phyloP scores from a whole-genome alignment of 1,284 basidiomycete genomes.

The Papiliotrema fonsecae region DNA sequence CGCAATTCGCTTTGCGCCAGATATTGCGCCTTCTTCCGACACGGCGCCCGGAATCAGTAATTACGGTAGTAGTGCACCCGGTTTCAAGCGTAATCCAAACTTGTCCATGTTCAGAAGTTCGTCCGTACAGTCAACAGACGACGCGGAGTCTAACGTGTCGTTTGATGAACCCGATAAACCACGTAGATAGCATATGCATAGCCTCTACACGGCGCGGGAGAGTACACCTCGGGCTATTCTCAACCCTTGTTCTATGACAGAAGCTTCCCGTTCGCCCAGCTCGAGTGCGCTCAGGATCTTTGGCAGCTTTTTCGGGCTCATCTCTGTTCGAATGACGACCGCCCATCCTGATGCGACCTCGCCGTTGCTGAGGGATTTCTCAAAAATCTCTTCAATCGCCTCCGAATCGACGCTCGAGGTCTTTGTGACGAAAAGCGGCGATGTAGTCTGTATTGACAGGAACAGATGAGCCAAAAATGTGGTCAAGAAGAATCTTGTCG shows the following conservation, averaged over 20 bases:
- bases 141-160: constrained; percentile 14
- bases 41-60: constrained; percentile 36
- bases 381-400: constrained; percentile 41
- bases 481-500: constrained; percentile 62
- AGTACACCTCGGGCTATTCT: constrained; percentile 64
- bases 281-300: constrained; percentile 18
- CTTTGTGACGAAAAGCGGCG: constrained; percentile 53
- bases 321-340: constrained; percentile 29
- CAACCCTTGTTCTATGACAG: constrained; percentile 59
- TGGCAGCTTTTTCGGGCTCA: constrained; percentile 57
- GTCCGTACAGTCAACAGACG: constrained; percentile 22
- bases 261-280: constrained; percentile 46
- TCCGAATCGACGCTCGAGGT: constrained; percentile 36
- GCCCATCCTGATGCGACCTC: constrained; percentile 41
- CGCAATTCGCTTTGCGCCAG: constrained; percentile 40
- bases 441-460: constrained; percentile 64
- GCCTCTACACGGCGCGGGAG: no score
- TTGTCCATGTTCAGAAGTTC: constrained; percentile 39
- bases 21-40: constrained; percentile 28
- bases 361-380: constrained; percentile 30
- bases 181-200: no score
- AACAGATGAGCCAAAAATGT: constrained; percentile 65
- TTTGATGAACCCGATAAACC: constrained; percentile 19
- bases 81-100: constrained; percentile 36
- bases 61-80: constrained; percentile 35